phyloP scores from a whole-genome alignment of 768 basidiomycete genomes.

The Lyophyllum shimeji region DNA sequence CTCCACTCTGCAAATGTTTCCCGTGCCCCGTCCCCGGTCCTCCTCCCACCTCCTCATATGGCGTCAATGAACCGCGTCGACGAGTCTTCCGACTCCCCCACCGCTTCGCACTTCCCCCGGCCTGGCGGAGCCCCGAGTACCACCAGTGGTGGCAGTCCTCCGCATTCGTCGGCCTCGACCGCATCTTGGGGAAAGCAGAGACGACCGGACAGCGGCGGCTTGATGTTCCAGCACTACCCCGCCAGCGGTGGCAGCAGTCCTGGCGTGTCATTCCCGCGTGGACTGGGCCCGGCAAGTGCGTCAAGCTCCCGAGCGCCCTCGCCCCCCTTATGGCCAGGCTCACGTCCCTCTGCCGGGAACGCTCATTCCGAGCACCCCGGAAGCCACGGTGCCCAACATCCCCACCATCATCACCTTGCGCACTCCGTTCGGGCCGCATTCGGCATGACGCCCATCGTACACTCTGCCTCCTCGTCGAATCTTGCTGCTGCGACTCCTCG shows the following conservation, averaged over 20 bases:
- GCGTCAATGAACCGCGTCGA: slow-evolving; percentile 25
- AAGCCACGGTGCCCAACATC: slow-evolving; percentile 21
- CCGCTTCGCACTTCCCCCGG: slow-evolving; percentile 10
- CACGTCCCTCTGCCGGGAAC: slow-evolving; percentile 23
- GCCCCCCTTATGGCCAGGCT: slow-evolving; percentile 55
- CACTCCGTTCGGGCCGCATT: slow-evolving; percentile 87
- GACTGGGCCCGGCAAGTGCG: slow-evolving; percentile 40
- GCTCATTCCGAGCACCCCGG: slow-evolving; percentile 10
- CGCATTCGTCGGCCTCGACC: slow-evolving; percentile 14
- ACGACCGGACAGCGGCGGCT: slow-evolving; percentile 7
- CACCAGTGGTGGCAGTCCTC: slow-evolving; percentile 25
- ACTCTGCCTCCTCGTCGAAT: neutral
- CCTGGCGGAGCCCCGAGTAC: neutral
- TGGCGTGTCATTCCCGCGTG: slow-evolving; percentile 42
- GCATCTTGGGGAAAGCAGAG: slow-evolving; percentile 6
- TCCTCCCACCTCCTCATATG: slow-evolving; percentile 52
- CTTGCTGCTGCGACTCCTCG: neutral
- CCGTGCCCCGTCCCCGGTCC: slow-evolving; percentile 70
- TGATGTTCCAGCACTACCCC: slow-evolving; percentile 23
- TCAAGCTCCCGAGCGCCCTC: slow-evolving; percentile 63
- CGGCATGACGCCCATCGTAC: slow-evolving; percentile 84
- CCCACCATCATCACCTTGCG: slow-evolving; percentile 70
- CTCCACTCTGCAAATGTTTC: slow-evolving; percentile 70
- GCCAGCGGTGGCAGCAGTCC: slow-evolving; percentile 52
- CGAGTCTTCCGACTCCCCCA: neutral